Percentiles rank a stretch among this genome's conserved stretches.
These are phyloP conservation scores for Kwoniella europaea DNA, from an alignment of 768 basidiomycete genomes.

Conservation along the genomic window DNA sequence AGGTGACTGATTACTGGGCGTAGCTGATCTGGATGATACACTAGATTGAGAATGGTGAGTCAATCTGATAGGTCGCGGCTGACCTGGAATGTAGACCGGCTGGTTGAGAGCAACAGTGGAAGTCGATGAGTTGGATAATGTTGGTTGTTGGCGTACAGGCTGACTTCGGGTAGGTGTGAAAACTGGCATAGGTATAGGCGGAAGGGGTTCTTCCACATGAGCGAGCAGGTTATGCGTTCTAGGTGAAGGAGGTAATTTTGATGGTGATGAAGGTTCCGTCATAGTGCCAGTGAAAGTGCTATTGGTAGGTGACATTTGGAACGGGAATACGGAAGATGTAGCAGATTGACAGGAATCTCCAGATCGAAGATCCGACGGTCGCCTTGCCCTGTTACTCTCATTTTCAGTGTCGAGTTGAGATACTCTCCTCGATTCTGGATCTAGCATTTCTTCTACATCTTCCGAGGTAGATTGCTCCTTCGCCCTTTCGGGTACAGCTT, in stretches of 20 bases:
- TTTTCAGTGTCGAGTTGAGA: background rate
- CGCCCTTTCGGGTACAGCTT: background rate
- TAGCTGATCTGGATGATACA: conserved; percentile 33
- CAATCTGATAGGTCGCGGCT: conserved; percentile 44
- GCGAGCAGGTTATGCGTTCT: conserved; percentile 41
- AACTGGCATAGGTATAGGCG: conserved; percentile 20
- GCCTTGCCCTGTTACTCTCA: background rate
- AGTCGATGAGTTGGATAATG: conserved; percentile 26
- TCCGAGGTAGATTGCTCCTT: background rate
- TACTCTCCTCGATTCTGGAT: conserved; percentile 9
- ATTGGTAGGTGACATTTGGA: conserved; percentile 38
- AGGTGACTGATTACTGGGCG: conserved; percentile 29
- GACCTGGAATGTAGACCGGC: conserved; percentile 48
- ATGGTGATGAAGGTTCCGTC: conserved; percentile 22
- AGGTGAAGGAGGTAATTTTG: conserved; percentile 40
- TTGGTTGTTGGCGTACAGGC: conserved; percentile 37
- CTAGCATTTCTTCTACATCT: conserved; percentile 44
- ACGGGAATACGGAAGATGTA: conserved; percentile 39
- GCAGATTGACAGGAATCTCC: conserved; percentile 32
- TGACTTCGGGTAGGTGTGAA: conserved; percentile 36
- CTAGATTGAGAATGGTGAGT: conserved; percentile 43
- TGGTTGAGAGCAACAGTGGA: conserved; percentile 16
- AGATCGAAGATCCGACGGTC: conserved; percentile 28
- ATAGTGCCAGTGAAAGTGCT: conserved; percentile 24
- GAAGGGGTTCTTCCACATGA: conserved; percentile 31